Percentiles rank a stretch among this genome's conserved stretches.
phyloP scores from a whole-genome alignment of 2,329 filamentous ascomycete species.

The Hymenoscyphus linearis region DNA sequence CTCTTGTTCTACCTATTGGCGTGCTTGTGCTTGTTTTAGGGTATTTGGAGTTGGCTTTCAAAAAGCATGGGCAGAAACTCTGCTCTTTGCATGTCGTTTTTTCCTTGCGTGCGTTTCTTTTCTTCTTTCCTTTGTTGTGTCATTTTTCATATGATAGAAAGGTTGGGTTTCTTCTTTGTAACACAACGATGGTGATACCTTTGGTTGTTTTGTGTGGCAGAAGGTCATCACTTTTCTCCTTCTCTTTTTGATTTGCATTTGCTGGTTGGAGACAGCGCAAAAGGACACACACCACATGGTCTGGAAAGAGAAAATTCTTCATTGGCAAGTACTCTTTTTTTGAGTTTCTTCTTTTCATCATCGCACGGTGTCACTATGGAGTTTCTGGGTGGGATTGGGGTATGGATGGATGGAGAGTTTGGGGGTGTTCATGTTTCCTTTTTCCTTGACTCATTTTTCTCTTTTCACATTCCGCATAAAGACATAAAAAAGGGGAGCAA shows the following conservation, averaged over 20 bases:
- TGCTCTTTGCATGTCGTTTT: not conserved
- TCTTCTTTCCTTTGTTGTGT: not conserved
- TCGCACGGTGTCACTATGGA: not conserved
- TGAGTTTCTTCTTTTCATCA: not conserved
- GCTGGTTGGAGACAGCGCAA: not conserved
- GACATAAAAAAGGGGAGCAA: not conserved
- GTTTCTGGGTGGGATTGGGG: not conserved
- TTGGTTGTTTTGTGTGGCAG: not conserved
- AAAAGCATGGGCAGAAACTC: not conserved
- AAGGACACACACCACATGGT: too few species aligned
- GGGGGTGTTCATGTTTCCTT: too few species aligned
- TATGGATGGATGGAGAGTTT: not conserved
- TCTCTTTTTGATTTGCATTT: not conserved
- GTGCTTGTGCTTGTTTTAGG: not conserved
- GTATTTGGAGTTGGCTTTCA: not conserved
- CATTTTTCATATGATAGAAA: not conserved
- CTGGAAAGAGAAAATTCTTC: not conserved
- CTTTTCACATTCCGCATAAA: not conserved
- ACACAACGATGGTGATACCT: not conserved
- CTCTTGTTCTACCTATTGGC: slow-evolving; percentile 4
- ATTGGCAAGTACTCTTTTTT: not conserved
- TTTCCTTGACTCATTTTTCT: too few species aligned
- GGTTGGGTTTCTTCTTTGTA: not conserved
- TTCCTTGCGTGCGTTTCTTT: not conserved
- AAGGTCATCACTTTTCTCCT: not conserved